These are phyloP conservation scores for Pleurotus sapidus DNA, from an alignment of 768 basidiomycete genomes.

Conservation along the genomic window DNA sequence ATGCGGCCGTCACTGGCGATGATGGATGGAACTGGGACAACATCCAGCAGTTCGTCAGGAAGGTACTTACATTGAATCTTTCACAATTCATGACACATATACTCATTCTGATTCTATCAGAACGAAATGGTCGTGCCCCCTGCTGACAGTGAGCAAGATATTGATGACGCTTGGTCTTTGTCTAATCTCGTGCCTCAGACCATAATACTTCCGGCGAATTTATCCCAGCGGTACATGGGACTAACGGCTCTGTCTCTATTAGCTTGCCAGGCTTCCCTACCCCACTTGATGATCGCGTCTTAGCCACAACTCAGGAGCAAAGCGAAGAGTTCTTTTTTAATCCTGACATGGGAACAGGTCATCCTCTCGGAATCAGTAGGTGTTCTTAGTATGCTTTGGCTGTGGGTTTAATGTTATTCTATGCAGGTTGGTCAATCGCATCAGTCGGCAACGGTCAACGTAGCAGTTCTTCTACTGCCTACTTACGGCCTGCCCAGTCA, in stretches of 20 bases:
- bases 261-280: conserved; percentile 28
- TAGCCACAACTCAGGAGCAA: conserved; percentile 33
- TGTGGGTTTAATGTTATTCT: too few species aligned
- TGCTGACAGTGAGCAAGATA: conserved; percentile 20
- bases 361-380: conserved; percentile 29
- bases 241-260: conserved; percentile 26
- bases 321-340: conserved; percentile 31
- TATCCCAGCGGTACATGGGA: conserved; percentile 33
- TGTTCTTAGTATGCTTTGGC: neutral
- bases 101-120: conserved; percentile 14
- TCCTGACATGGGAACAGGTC: conserved; percentile 29
- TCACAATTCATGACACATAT: conserved; percentile 31
- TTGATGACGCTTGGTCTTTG: neutral
- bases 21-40: conserved; percentile 34
- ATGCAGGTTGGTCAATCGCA: conserved; percentile 27
- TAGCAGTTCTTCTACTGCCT: conserved; percentile 35
- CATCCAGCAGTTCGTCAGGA: conserved; percentile 28
- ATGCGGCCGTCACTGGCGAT: conserved; percentile 30
- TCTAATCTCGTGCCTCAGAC: neutral
- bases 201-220: conserved; percentile 35
- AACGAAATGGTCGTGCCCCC: conserved; percentile 35
- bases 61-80: conserved; percentile 15
- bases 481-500: conserved; percentile 22
- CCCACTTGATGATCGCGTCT: conserved; percentile 28
- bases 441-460: conserved; percentile 28